A percentile compares a stretch with the other conserved stretches of the same genome.
These are phyloP conservation scores for Trametes sanguinea DNA, from an alignment of 768 basidiomycete species.

Conservation along the genomic window DNA sequence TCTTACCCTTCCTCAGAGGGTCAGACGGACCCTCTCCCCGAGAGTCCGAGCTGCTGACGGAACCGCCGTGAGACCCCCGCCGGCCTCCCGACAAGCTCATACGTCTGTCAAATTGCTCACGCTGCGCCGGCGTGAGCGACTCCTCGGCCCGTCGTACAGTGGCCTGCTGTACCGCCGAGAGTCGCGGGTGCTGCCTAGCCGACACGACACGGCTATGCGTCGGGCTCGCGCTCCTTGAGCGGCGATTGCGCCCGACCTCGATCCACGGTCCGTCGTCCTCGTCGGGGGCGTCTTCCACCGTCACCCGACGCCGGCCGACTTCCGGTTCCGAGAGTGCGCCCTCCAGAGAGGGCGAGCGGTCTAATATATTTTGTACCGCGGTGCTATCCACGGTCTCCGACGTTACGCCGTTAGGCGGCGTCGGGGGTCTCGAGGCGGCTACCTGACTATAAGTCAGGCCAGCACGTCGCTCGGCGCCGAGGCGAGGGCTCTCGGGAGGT, in stretches of 20 bases:
- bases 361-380: neutral
- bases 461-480: slow-evolving; percentile 7
- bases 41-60: slow-evolving; percentile 2
- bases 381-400: neutral
- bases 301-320: slow-evolving; percentile 1
- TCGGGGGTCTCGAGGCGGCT: slow-evolving; percentile 15
- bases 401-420: neutral
- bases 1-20: slow-evolving; percentile 19
- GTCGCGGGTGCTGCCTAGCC: neutral
- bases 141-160: neutral
- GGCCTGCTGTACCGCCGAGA: neutral
- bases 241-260: neutral
- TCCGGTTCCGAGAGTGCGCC: neutral
- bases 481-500: neutral
- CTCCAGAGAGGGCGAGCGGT: neutral
- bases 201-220: neutral
- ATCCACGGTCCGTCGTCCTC: slow-evolving; percentile 10
- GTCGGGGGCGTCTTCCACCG: slow-evolving; percentile 9
- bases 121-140: neutral
- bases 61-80: neutral
- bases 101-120: neutral
- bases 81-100: neutral
- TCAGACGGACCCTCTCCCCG: slow-evolving; percentile 22
- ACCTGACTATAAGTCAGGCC: slow-evolving; percentile 14
- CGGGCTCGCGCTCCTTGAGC: neutral